phyloP scores from a whole-genome alignment of 306 rosid genomes.

The Glycine soja region DNA sequence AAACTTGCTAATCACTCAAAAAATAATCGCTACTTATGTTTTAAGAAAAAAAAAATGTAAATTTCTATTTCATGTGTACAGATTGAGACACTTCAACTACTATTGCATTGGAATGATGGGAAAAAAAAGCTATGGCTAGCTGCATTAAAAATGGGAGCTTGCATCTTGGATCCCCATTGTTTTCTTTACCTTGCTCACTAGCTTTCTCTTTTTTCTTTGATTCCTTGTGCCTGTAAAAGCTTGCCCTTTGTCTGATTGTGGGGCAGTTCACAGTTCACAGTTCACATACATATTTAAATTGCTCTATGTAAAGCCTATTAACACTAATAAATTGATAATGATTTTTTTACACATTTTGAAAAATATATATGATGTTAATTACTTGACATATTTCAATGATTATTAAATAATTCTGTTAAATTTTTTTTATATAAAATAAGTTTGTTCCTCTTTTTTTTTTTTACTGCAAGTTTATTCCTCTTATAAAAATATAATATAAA shows the following conservation, averaged over 20 bases:
- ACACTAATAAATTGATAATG: no score
- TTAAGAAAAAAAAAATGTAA: background rate
- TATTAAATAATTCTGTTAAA: no score
- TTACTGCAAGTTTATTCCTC: no score
- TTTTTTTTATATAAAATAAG: no score
- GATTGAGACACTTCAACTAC: background rate
- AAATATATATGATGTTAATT: no score
- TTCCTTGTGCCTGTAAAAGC: slow-evolving; percentile 35
- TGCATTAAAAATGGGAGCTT: no score
- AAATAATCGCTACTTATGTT: no score
- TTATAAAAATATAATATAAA: no score
- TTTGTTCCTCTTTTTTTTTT: no score
- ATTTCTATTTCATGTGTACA: background rate
- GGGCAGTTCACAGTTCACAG: slow-evolving; percentile 3
- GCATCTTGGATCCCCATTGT: slow-evolving; percentile 41
- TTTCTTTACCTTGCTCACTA: background rate
- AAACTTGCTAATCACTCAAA: background rate
- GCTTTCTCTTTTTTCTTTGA: slow-evolving; percentile 39
- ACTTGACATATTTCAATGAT: no score
- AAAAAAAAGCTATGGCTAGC: background rate
- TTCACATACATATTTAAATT: background rate
- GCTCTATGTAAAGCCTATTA: no score
- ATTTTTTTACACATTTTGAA: no score
- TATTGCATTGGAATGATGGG: background rate
- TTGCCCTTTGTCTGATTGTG: background rate